Conservation (phyloP, 2,329 filamentous ascomycete genomes). For the Ceratocystis alfenasii region DNA sequence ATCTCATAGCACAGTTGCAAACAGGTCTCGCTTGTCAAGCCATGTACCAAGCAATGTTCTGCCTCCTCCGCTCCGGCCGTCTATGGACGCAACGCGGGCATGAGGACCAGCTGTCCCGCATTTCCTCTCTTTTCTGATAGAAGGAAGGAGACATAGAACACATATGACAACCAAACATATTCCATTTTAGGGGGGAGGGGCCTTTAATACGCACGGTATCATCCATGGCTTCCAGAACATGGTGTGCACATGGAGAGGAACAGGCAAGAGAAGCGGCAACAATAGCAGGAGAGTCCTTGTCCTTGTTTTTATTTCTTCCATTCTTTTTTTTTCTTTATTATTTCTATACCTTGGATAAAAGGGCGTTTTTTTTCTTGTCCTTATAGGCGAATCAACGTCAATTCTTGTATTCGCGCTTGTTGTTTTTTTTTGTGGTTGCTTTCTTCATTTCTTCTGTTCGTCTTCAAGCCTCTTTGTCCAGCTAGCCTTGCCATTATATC, state of each 20-base stretch:
- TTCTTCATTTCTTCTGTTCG: conserved; percentile 8
- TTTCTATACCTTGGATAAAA: conserved; percentile 19
- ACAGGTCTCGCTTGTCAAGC: conserved; percentile 10
- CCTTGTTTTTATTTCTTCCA: conserved; percentile 13
- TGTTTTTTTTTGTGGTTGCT: not conserved
- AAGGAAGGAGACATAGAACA: not conserved
- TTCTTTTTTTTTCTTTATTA: conserved; percentile 7
- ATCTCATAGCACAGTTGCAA: not conserved
- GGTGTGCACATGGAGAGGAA: conserved; percentile 4
- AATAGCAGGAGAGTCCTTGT: not conserved
- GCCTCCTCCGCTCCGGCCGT: conserved; percentile 17
- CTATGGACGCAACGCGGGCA: conserved; percentile 19
- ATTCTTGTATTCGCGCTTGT: not conserved
- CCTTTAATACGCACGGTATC: not conserved
- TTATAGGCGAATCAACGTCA: not conserved
- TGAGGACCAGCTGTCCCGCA: conserved; percentile 2
- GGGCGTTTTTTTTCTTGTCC: conserved; percentile 13
- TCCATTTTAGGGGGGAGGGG: too few relatives aligned
- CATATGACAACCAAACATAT: not conserved
- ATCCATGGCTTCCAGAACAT: conserved; percentile 14
- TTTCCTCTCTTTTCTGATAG: not conserved
- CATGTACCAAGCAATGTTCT: conserved; percentile 14
- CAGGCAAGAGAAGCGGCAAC: not conserved
- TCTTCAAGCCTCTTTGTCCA: not conserved
- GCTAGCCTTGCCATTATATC: not conserved